Evolutionary conservation across 495 filamentous ascomycete genomes (phyloP).

Genomic region (Pyronema omphalodes): DNA sequence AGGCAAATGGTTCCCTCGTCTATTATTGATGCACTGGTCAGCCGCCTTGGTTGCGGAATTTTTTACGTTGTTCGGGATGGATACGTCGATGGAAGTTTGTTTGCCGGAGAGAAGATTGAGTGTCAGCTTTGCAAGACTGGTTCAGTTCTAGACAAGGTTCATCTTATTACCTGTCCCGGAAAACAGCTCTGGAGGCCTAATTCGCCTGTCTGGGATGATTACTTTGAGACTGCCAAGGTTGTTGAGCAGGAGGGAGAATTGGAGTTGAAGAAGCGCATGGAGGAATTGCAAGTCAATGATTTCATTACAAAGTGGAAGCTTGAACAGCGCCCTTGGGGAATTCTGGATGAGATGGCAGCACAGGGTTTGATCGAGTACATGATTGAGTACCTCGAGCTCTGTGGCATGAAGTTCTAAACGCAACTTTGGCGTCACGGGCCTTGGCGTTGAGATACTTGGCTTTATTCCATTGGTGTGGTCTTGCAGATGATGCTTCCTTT

Average conservation of each 20-base stretch:
- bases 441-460: no score
- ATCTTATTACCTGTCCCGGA: slow-evolving; percentile 1
- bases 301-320: background rate
- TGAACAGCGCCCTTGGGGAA: slow-evolving; percentile 7
- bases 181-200: slow-evolving; percentile 1
- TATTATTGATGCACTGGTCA: background rate
- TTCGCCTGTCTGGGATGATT: background rate
- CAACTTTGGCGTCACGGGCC: no score
- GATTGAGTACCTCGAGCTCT: slow-evolving; percentile 6
- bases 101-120: background rate
- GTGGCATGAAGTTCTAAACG: slow-evolving; percentile 1
- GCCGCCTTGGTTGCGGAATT: background rate
- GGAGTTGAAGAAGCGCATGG: background rate
- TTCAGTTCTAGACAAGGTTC: slow-evolving; percentile 2
- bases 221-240: background rate
- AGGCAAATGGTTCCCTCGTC: slow-evolving; percentile 4
- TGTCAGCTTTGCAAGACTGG: slow-evolving; percentile 4
- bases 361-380: slow-evolving; percentile 9
- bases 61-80: slow-evolving; percentile 6
- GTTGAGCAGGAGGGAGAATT: background rate
- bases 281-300: slow-evolving; percentile 1
- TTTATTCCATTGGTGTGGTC: no score
- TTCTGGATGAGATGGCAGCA: slow-evolving; percentile 10
- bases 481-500: no score
- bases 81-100: slow-evolving; percentile 3